A percentile compares a stretch with the other conserved stretches of the same genome.
phyloP scores from a whole-genome alignment of 305 asterid genomes.

The Ilex paraguariensis region DNA sequence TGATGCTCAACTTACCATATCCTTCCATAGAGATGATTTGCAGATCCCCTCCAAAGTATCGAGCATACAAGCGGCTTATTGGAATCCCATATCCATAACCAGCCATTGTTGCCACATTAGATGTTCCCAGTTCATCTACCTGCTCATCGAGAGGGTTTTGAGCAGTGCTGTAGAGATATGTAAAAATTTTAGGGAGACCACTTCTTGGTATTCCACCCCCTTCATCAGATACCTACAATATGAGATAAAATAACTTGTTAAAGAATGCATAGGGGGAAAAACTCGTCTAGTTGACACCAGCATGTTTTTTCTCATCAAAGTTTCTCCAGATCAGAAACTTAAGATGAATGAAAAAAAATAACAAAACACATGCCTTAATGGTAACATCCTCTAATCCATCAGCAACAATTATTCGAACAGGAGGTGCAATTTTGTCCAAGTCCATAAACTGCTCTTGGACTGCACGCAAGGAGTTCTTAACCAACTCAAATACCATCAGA shows the following conservation, averaged over 20 bases:
- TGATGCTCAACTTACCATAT: slow-evolving; percentile 48
- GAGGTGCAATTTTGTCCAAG: slow-evolving; percentile 81
- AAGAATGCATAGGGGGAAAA: neutral
- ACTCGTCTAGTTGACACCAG: too few species aligned
- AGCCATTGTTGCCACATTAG: slow-evolving; percentile 60
- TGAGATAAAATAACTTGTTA: slow-evolving; percentile 1
- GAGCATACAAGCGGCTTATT: slow-evolving; percentile 90
- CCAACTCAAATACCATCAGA: slow-evolving; percentile 93
- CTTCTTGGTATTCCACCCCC: slow-evolving; percentile 98
- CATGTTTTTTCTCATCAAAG: too few species aligned
- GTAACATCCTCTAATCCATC: slow-evolving; percentile 98
- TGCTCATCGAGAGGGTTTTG: slow-evolving; percentile 71
- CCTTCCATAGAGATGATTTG: slow-evolving; percentile 99
- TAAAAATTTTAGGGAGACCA: slow-evolving; percentile 81
- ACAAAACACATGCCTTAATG: slow-evolving; percentile 54
- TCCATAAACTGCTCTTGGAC: slow-evolving; percentile 84
- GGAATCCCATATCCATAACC: slow-evolving; percentile 99
- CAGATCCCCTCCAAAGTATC: slow-evolving; percentile 94
- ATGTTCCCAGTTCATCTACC: slow-evolving; percentile 50
- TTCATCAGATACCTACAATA: slow-evolving; percentile 80
- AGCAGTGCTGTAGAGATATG: slow-evolving; percentile 92
- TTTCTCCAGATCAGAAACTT: neutral
- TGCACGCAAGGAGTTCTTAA: slow-evolving; percentile 94
- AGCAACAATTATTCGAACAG: slow-evolving; percentile 85
- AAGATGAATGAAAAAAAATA: neutral